These are phyloP conservation scores for Coemansia sp. DNA, from an alignment of 192 early-diverging fungal species.

Conservation along the genomic window DNA sequence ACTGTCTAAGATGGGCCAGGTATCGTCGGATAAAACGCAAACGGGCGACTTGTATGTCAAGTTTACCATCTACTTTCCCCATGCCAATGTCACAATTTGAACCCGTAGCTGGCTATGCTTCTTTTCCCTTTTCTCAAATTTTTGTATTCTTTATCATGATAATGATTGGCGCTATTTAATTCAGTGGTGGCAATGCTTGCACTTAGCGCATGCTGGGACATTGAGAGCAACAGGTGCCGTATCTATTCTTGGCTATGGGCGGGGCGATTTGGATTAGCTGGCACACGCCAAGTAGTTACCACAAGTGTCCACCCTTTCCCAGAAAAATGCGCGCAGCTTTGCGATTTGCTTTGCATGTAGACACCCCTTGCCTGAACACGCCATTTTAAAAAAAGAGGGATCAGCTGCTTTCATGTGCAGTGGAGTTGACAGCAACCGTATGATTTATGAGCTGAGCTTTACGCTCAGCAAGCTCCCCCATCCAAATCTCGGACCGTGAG, in stretches of 20 bases:
- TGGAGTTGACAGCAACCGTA: neutral
- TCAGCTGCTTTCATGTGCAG: neutral
- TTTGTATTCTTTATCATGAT: neutral
- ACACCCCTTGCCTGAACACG: constrained; percentile 2
- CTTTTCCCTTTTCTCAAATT: neutral
- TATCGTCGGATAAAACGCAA: neutral
- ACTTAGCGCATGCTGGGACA: neutral
- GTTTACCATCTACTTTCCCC: constrained; percentile 15
- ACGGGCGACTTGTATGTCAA: constrained; percentile 19
- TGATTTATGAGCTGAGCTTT: constrained; percentile 2
- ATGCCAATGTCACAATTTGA: constrained; percentile 10
- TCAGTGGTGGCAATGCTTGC: no score
- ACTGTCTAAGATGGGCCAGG: constrained; percentile 10
- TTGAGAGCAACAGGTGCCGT: neutral
- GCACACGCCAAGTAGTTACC: neutral
- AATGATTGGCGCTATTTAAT: neutral
- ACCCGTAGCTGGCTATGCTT: neutral
- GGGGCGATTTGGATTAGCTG: no score
- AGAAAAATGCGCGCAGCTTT: neutral
- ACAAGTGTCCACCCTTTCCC: neutral
- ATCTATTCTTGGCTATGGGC: no score
- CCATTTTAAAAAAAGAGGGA: neutral
- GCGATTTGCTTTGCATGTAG: neutral
- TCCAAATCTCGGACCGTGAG: neutral
- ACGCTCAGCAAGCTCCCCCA: neutral